Percentiles rank a stretch among this genome's conserved stretches.
phyloP scores from a whole-genome alignment of 139 green algal genomes.

The Chloropicon primus region DNA sequence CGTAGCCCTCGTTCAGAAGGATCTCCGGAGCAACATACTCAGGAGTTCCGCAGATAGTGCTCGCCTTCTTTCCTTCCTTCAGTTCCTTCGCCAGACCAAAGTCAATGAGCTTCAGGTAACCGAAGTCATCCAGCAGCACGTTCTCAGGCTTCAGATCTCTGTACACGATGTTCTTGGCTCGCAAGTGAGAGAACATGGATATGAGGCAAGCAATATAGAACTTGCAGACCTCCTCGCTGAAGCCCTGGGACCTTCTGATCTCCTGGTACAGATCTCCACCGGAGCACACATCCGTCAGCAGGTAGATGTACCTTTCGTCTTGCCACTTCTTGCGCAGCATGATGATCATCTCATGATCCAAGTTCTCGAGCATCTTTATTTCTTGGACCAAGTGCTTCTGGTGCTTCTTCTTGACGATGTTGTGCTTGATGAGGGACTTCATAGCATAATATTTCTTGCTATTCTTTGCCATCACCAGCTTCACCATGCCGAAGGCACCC shows the following conservation, averaged over 20 bases:
- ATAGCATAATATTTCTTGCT: neutral
- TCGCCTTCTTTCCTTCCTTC: constrained; percentile 11
- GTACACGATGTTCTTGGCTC: constrained; percentile 15
- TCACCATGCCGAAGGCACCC: neutral
- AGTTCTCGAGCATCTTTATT: neutral
- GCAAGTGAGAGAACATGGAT: constrained; percentile 16
- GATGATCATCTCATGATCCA: neutral
- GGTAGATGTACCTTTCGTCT: neutral
- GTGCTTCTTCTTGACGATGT: neutral
- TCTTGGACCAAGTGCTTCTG: neutral
- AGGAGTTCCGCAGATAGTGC: constrained; percentile 55
- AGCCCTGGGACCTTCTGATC: neutral
- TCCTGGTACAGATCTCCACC: neutral
- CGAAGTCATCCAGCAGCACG: constrained; percentile 17
- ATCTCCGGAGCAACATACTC: constrained; percentile 69
- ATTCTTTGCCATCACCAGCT: neutral
- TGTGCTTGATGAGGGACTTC: neutral
- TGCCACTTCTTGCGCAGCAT: neutral
- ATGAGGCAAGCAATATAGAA: neutral
- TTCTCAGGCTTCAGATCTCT: constrained; percentile 32
- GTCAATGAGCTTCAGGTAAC: constrained; percentile 21
- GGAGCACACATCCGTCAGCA: neutral
- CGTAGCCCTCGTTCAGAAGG: constrained; percentile 31
- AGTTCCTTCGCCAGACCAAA: constrained; percentile 26
- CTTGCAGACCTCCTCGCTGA: neutral